These are phyloP conservation scores for Astrephomene gubernaculifera DNA, from an alignment of 139 green algal species.

Conservation along the genomic window DNA sequence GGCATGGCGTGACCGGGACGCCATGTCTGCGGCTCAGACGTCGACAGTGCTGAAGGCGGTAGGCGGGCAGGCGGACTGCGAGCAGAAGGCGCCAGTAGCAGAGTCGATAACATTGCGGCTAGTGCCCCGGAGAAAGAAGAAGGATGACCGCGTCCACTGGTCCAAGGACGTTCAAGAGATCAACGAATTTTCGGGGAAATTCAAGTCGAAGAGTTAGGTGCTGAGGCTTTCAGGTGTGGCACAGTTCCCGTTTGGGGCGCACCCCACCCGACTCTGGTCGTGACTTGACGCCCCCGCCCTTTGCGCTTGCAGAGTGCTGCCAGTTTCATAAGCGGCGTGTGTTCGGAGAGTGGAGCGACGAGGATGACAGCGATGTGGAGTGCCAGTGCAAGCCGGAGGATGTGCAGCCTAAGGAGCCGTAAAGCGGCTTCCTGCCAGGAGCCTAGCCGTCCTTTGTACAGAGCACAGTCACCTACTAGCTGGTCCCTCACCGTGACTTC, in stretches of 20 bases:
- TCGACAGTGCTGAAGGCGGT: conserved; percentile 37
- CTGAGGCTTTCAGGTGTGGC: conserved; percentile 19
- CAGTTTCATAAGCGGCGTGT: conserved; percentile 85
- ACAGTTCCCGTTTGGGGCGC: not conserved
- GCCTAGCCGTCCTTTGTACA: not conserved
- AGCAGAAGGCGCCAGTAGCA: conserved; percentile 42
- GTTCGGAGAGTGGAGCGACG: conserved; percentile 91
- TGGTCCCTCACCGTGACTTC: not conserved
- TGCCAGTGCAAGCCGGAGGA: conserved; percentile 50
- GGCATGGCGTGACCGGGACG: conserved; percentile 42
- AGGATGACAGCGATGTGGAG: conserved; percentile 80
- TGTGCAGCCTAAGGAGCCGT: conserved; percentile 21
- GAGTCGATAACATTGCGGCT: conserved; percentile 63
- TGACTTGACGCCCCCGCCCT: conserved; percentile 32
- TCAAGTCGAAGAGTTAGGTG: conserved; percentile 27
- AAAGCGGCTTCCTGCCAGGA: conserved; percentile 1
- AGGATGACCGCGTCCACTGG: conserved; percentile 81
- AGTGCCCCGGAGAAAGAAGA: conserved; percentile 65
- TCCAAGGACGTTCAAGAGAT: conserved; percentile 78
- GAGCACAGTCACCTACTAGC: not conserved
- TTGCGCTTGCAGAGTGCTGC: conserved; percentile 81
- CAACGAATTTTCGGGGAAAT: conserved; percentile 81
- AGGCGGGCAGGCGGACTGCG: not conserved
- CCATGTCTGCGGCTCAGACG: conserved; percentile 43
- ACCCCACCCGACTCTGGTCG: not conserved